Evolutionary conservation across 2,329 filamentous ascomycete species (phyloP), one percentile per base, ranked within the genome.

Genomic region (Lecanicillium sp.): DNA sequence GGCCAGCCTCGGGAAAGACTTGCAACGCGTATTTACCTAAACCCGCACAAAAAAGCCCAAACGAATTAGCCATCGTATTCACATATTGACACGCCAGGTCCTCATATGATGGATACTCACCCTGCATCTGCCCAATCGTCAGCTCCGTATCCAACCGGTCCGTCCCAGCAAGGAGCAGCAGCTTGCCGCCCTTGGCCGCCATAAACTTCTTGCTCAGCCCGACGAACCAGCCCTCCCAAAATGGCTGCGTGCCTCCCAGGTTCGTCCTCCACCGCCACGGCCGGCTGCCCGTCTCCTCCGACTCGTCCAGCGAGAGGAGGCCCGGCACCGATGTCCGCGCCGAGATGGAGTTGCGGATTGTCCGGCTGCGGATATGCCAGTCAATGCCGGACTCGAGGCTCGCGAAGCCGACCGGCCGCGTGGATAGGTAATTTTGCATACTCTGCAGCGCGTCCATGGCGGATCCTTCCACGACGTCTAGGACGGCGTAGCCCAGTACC

Each of bases 121-220:
- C 89, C 69, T 96, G 89, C 89, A 96, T 96, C 63, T 96, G 89
- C 13, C 89, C 89, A 58, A 96, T 95, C 60, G 87, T 95, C 53
- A 96, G 64, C 55, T 94, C 89, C 48, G 86, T 94, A 57, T 96
- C 89, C 41, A 96, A 60, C 35, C 89, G 72, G 63, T 96, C 90
- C 10, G 89, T 95, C 14, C 89, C 89, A 3, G 89, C 90, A 22
- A 96, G 72, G 37, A 96, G 64, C 36, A 96, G 65, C 44, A 94
- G 60, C 60, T 96, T 96, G 22, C 22, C 22, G 8, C 87, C 89
- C 45, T 74, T 79, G 0, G 84, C 86, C 37, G 71, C 73, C 31
- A 96, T 69, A 55, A 97, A 98, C 62, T 94, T 95, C 51, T 77
- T 77, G 58, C 87, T 94, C 51, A 97, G 70, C 0, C 88, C 88